phyloP scores from a whole-genome alignment of 1,139 yeast species.

The Pichia terricola region DNA sequence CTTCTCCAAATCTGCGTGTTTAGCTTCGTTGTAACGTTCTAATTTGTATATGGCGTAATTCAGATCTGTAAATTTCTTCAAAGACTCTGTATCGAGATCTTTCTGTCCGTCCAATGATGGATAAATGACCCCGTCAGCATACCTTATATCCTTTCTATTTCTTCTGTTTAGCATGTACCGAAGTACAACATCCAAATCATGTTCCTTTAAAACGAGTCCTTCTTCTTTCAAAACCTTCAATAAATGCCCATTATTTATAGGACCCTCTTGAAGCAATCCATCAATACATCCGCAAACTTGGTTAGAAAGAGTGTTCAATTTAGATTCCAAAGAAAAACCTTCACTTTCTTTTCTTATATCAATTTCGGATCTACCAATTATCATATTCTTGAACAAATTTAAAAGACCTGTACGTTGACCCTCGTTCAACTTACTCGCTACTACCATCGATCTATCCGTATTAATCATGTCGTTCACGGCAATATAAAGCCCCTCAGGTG shows the following conservation, averaged over 20 bases:
- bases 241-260: constrained; percentile 1
- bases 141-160: not conserved
- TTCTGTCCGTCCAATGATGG: too few relatives aligned
- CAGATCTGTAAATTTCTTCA: constrained; percentile 19
- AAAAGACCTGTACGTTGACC: not conserved
- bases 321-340: too few relatives aligned
- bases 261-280: constrained; percentile 1
- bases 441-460: constrained; percentile 16
- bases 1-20: constrained; percentile 9
- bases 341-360: not conserved
- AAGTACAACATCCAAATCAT: constrained; percentile 12
- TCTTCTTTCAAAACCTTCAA: constrained; percentile 1
- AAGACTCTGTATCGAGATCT: constrained; percentile 1
- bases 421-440: not conserved
- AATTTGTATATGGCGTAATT: constrained; percentile 19
- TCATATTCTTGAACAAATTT: not conserved
- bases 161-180: not conserved
- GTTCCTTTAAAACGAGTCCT: constrained; percentile 2
- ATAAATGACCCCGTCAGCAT: too few relatives aligned
- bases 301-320: too few relatives aligned
- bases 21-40: constrained; percentile 12
- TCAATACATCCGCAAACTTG: not conserved
- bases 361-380: not conserved
- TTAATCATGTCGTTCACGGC: constrained; percentile 21
- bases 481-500: constrained; percentile 21